Evolutionary conservation across 805 yeast genomes (phyloP).

Genomic region (Nakazawaea peltata): DNA sequence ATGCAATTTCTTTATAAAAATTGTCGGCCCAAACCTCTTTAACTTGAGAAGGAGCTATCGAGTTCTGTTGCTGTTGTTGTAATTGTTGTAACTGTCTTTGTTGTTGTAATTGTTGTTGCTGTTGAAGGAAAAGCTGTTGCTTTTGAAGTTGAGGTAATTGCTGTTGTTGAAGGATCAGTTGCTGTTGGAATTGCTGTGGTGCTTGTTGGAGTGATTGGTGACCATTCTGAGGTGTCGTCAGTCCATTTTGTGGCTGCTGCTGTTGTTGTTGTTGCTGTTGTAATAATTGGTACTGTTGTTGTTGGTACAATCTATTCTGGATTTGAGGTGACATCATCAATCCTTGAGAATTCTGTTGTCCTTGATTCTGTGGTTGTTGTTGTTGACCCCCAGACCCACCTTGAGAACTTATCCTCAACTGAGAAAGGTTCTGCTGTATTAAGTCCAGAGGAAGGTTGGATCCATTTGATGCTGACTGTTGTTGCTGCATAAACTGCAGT

Average conservation of each 20-base stretch:
- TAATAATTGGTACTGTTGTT: slow-evolving; percentile 17
- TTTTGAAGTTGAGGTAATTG: slow-evolving; percentile 16
- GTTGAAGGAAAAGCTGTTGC: slow-evolving; percentile 4
- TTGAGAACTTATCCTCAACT: slow-evolving; percentile 7
- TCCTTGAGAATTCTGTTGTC: slow-evolving; percentile 16
- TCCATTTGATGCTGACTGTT: slow-evolving; percentile 2
- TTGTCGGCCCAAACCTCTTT: slow-evolving; percentile 73
- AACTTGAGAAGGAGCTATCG: slow-evolving; percentile 37
- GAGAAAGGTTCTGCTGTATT: slow-evolving; percentile 12
- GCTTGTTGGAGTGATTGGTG: slow-evolving; percentile 15
- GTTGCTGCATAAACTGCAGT: slow-evolving; percentile 12
- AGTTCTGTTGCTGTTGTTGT: slow-evolving; percentile 12
- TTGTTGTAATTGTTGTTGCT: slow-evolving; percentile 10
- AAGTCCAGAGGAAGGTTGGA: slow-evolving; percentile 8
- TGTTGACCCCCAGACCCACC: neutral
- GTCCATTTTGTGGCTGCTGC: slow-evolving; percentile 12
- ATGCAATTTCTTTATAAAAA: slow-evolving; percentile 56
- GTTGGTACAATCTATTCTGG: slow-evolving; percentile 23
- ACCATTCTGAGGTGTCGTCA: too few relatives aligned
- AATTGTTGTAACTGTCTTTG: slow-evolving; percentile 17
- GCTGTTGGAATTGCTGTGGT: slow-evolving; percentile 12
- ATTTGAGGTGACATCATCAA: slow-evolving; percentile 27
- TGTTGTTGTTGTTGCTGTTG: slow-evolving; percentile 15
- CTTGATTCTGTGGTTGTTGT: slow-evolving; percentile 15
- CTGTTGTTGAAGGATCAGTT: slow-evolving; percentile 14